Evolutionary conservation across 306 rosid genomes (phyloP).

Genomic region (Rosa multiflora): DNA sequence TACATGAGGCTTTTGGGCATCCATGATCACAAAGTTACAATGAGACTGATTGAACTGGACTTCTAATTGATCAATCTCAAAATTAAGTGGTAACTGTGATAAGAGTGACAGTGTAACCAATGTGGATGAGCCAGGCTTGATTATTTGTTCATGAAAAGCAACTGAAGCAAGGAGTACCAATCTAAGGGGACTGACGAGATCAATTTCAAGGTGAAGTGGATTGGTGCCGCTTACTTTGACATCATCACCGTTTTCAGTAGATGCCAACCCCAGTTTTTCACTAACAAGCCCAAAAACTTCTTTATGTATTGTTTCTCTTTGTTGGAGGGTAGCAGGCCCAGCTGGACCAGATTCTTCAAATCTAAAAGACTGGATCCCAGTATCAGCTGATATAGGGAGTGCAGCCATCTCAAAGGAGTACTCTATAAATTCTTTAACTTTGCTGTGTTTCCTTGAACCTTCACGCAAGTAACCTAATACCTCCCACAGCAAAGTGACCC

Average conservation of each 20-base stretch:
- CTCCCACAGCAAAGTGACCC: conserved; percentile 92
- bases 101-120: conserved; percentile 70
- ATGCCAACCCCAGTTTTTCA: conserved; percentile 43
- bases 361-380: conserved; percentile 46
- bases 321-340: conserved; percentile 65
- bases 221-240: conserved; percentile 49
- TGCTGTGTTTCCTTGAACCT: conserved; percentile 63
- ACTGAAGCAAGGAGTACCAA: conserved; percentile 86
- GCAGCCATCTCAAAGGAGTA: conserved; percentile 98
- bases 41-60: conserved; percentile 83
- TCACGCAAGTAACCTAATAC: conserved; percentile 89
- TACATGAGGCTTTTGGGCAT: conserved; percentile 50
- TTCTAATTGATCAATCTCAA: conserved; percentile 79
- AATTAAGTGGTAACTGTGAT: conserved; percentile 67
- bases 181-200: conserved; percentile 90
- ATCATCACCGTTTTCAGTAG: conserved; percentile 37
- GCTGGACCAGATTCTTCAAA: conserved; percentile 72
- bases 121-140: conserved; percentile 72
- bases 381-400: conserved; percentile 63
- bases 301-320: conserved; percentile 69
- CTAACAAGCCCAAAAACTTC: conserved; percentile 69
- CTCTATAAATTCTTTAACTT: conserved; percentile 74
- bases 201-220: conserved; percentile 83
- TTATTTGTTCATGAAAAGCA: conserved; percentile 85
- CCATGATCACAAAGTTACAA: conserved; percentile 71